Evolutionary conservation across 176 grass and related monocot genomes (phyloP), one percentile per base, ranked within the genome.

Genomic region (Ampelocalamus luodianensis): DNA sequence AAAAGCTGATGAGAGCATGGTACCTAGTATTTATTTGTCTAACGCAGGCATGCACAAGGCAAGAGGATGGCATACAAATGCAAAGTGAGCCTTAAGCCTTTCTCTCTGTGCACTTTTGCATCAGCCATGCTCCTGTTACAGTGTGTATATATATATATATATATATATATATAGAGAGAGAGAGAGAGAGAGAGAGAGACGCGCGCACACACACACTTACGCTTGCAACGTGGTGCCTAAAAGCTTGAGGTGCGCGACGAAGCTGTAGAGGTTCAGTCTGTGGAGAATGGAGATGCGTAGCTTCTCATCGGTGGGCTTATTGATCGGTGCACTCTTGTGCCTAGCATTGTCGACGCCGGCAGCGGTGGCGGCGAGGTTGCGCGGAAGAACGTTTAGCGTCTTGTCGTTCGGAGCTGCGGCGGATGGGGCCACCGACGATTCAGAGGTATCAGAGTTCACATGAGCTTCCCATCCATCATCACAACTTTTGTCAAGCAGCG

Each of bases 371-470:
- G 44, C 22, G 42, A 10, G 74, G 63, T 5, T 63, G 82, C 38
- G 74, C 82, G 77, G 72, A 12, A 92, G 87, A 54, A 82, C 51
- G 10, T 80, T 93, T 10, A 91, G 84, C 49, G 71, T 91, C 60
- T 23, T 91, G 66, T 85, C 87, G 11, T 96, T 93, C 86, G 91
- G 93, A 73, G 93, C 91, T 20, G 65, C 51, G 18, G 93, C 80
- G 74, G 70, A 96, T 46, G 89, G 93, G 17, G 34, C 85, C 63
- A 59, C 82, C 22, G 93, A 96, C 44, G 93, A 96, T 79, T 71
- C 93, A 1, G 81, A 91, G 93, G 93, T 94, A 87, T 8, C 26
- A 46, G 32, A 87, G 69, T 45, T 59, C 51, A 65, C 55, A 77
- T 18, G 6, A 63, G 15, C 55, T 88, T 75, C 39, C 17, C 0